Base-by-base conservation (phyloP, 371 early-diverging fungal genomes). In the Mortierella sp. region DNA sequence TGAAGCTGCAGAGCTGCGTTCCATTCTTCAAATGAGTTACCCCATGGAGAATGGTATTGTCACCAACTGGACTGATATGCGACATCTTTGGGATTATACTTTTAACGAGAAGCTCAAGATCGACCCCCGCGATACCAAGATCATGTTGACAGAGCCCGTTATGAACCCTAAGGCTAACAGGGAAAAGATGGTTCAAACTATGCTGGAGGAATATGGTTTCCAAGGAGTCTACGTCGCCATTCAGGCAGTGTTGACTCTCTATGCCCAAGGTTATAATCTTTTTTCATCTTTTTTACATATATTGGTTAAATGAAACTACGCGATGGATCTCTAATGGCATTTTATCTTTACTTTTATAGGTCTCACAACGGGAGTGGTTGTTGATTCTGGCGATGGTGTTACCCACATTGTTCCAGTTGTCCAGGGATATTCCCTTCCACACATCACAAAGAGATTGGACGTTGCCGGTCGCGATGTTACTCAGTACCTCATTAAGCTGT, bases 11-110 rank as follows among this genome's bases (percentile, higher is more conserved):
- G 93, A 90, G 35, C 83, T 95, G 29, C 91, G 98, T 23, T 88
- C 93, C 63, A 92, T 93, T 75, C 89, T 99, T 42, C 94, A 97
- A 83, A 95, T 99, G 94, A 92, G 94, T 23, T 98, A 99, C 77
- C 99, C 99, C 10, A 94, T 99, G 94, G 97, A 98, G 84, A 97
- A 98, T 87, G 99, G 99, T n/a, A 95, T 99, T 64, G 93, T 98
- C 61, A 87, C 93, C 72, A 96, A 97, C 88, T 99, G 98, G 98
- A 97, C 97, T 61, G 98, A 99, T 82, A 98, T 98, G 99, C 86
- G 91, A 70, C 96, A 96, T 68, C 88, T 99, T 60, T 99, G 98
- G 98, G 93, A 97, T 85, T 97, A 99, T 76, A 98, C 98, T 17
- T 98, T 98, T 83, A 87, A 91, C 66, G 95, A 96, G 76, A 94